Conservation (phyloP, 352 stramenopile genomes). For the Phytophthora citrophthora region DNA sequence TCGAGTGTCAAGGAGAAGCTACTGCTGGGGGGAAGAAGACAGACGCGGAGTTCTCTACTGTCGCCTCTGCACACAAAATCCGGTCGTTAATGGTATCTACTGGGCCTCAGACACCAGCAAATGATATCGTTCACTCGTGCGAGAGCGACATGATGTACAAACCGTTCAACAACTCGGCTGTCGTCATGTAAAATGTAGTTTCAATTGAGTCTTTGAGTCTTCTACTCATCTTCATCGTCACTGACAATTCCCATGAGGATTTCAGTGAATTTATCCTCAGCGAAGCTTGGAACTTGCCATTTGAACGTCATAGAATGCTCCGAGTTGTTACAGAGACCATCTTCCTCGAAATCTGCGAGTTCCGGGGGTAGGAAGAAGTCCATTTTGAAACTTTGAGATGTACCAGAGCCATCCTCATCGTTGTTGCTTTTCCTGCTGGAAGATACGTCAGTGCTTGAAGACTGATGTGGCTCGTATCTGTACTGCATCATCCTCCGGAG, state of each 20-base stretch:
- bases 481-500: slow-evolving; percentile 43
- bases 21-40: slow-evolving; percentile 6
- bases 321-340: slow-evolving; percentile 38
- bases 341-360: slow-evolving; percentile 69
- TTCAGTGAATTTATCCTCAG: slow-evolving; percentile 16
- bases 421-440: slow-evolving; percentile 24
- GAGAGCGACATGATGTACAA: slow-evolving; percentile 31
- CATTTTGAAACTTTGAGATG: slow-evolving; percentile 8
- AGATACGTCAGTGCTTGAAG: slow-evolving; percentile 8
- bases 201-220: too few relatives aligned
- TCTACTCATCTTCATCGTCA: slow-evolving; percentile 38
- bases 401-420: slow-evolving; percentile 25
- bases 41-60: slow-evolving; percentile 8
- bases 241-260: slow-evolving; percentile 37
- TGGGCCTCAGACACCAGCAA: too few relatives aligned
- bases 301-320: slow-evolving; percentile 14
- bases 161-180: slow-evolving; percentile 15
- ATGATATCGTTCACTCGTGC: slow-evolving; percentile 20
- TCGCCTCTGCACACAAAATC: slow-evolving; percentile 19
- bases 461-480: slow-evolving; percentile 19
- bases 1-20: slow-evolving; percentile 20
- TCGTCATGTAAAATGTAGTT: slow-evolving; percentile 3
- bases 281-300: slow-evolving; percentile 38
- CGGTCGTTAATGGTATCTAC: slow-evolving; percentile 30
- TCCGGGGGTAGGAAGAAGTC: slow-evolving; percentile 42